These are phyloP conservation scores for Cardiospermum halicacabum DNA, from an alignment of 345 rosid species.

Conservation along the genomic window DNA sequence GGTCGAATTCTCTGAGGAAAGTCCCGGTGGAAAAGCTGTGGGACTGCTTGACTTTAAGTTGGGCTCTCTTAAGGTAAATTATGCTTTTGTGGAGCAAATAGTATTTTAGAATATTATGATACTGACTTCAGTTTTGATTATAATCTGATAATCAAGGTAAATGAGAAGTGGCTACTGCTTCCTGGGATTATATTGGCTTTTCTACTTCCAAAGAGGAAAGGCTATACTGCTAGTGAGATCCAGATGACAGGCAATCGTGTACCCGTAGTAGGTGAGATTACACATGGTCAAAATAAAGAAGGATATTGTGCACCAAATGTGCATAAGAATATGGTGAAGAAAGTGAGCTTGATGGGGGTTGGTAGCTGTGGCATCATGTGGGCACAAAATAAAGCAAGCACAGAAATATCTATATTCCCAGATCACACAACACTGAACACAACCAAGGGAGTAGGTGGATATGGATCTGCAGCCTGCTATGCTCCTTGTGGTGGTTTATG, in stretches of 20 bases:
- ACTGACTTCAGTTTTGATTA: neutral
- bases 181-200: slow-evolving; percentile 13
- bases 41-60: slow-evolving; percentile 17
- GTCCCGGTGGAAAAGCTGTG: slow-evolving; percentile 21
- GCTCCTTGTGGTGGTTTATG: neutral
- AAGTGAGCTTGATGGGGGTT: neutral
- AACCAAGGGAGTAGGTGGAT: neutral
- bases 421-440: neutral
- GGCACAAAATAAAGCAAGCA: neutral
- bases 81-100: neutral
- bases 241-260: neutral
- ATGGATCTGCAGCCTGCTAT: neutral
- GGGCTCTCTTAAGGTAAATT: slow-evolving; percentile 8
- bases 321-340: neutral
- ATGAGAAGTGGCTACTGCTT: slow-evolving; percentile 22
- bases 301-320: neutral
- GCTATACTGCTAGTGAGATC: neutral
- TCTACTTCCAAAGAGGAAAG: slow-evolving; percentile 6
- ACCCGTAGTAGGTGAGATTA: neutral
- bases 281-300: neutral
- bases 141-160: slow-evolving; percentile 12
- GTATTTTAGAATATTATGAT: neutral
- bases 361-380: neutral
- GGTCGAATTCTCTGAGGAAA: slow-evolving; percentile 19
- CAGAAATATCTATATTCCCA: neutral